These are phyloP conservation scores for Mortierella sp. DNA, from an alignment of 371 early-diverging fungal genomes.

Conservation along the genomic window DNA sequence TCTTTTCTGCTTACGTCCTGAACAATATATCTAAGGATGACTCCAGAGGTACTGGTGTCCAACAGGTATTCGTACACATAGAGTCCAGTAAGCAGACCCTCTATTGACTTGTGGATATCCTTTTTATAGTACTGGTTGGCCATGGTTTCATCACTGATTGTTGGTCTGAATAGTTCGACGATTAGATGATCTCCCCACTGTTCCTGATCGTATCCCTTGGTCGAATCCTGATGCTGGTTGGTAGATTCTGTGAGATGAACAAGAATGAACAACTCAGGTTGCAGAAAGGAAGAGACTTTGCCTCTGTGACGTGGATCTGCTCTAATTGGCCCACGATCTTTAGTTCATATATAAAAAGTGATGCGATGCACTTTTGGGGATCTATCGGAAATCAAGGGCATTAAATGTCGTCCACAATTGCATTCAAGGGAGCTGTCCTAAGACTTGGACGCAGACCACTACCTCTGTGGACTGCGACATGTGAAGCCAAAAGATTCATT, in stretches of 20 bases:
- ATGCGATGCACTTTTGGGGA: background rate
- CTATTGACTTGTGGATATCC: conserved; percentile 51
- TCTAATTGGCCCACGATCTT: too few relatives aligned
- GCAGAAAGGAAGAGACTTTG: too few relatives aligned
- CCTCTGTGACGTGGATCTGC: too few relatives aligned
- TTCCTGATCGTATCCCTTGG: background rate
- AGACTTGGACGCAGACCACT: background rate
- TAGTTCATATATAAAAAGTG: too few relatives aligned
- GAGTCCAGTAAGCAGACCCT: conserved; percentile 38
- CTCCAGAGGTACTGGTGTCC: conserved; percentile 45
- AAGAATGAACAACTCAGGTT: background rate
- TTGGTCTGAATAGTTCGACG: background rate
- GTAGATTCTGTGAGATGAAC: background rate
- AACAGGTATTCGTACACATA: conserved; percentile 50
- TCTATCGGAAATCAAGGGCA: conserved; percentile 1
- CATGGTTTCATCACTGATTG: conserved; percentile 12
- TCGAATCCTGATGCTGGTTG: background rate
- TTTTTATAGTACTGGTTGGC: conserved; percentile 38
- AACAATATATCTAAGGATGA: conserved; percentile 27
- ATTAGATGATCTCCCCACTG: background rate
- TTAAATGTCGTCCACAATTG: conserved; percentile 16
- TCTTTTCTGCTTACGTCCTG: conserved; percentile 35
- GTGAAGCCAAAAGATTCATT: conserved; percentile 23
- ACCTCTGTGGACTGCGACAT: background rate
- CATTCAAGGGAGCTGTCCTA: conserved; percentile 17